Percentiles rank a stretch among this genome's conserved stretches.
These are phyloP conservation scores for Tilletia caries DNA, from an alignment of 1,284 basidiomycete genomes.

Conservation along the genomic window DNA sequence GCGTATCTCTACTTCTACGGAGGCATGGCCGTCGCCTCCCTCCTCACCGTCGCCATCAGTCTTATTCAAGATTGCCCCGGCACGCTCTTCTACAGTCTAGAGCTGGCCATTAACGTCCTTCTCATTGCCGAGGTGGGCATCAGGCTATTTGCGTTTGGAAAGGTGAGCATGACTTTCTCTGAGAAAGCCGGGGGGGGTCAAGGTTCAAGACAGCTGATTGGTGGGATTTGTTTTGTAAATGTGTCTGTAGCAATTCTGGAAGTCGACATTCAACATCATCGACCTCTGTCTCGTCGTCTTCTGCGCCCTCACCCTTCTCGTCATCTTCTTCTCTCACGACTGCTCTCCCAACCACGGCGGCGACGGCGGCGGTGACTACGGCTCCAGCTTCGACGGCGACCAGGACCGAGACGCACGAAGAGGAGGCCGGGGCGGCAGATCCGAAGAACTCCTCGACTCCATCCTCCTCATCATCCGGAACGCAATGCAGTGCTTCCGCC, in stretches of 20 bases:
- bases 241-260: slow-evolving; percentile 54
- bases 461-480: slow-evolving; percentile 49
- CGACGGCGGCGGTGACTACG: slow-evolving; percentile 8
- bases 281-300: slow-evolving; percentile 46
- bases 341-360: slow-evolving; percentile 42
- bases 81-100: slow-evolving; percentile 45
- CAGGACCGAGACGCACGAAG: slow-evolving; percentile 20
- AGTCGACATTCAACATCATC: slow-evolving; percentile 48
- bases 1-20: slow-evolving; percentile 52
- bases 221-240: too few species aligned
- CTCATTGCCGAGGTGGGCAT: slow-evolving; percentile 49
- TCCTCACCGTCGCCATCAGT: slow-evolving; percentile 46
- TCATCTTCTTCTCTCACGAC: slow-evolving; percentile 50
- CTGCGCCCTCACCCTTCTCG: slow-evolving; percentile 45
- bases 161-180: slow-evolving; percentile 23
- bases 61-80: slow-evolving; percentile 46
- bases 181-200: too few species aligned
- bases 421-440: slow-evolving; percentile 30
- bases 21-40: slow-evolving; percentile 45
- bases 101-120: slow-evolving; percentile 45
- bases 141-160: slow-evolving; percentile 46
- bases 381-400: slow-evolving; percentile 17
- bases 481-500: slow-evolving; percentile 44
- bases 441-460: slow-evolving; percentile 49
- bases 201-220: too few species aligned